Percentiles rank a stretch among this genome's conserved stretches.
These are phyloP conservation scores for Fusarium nelsonii DNA, from an alignment of 2,329 filamentous ascomycete species.

Conservation along the genomic window DNA sequence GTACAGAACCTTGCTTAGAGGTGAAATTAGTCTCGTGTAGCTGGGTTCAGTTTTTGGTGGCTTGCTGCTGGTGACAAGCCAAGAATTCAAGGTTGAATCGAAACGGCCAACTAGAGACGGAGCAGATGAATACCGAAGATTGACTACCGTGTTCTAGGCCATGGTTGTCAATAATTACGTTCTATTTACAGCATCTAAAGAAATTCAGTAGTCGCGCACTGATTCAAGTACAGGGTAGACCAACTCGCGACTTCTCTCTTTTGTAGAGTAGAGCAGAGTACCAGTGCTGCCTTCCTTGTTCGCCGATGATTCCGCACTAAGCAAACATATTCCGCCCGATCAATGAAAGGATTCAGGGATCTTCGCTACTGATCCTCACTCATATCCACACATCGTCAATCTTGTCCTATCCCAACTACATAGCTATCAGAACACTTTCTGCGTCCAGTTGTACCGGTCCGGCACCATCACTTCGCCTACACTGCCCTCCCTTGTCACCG, in stretches of 20 bases:
- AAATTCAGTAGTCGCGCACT: background rate
- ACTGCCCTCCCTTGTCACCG: background rate
- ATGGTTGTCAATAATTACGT: background rate
- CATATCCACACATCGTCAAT: constrained; percentile 12
- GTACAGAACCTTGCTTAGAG: background rate
- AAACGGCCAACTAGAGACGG: constrained; percentile 15
- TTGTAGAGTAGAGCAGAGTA: background rate
- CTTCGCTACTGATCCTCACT: constrained; percentile 2
- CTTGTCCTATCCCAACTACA: background rate
- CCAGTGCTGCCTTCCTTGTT: background rate
- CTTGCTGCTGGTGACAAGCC: constrained; percentile 12
- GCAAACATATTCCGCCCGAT: constrained; percentile 7
- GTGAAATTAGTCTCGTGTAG: constrained; percentile 10
- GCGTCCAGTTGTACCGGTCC: background rate
- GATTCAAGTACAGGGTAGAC: background rate
- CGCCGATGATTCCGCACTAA: constrained; percentile 1
- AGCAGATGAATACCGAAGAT: constrained; percentile 8
- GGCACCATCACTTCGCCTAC: background rate
- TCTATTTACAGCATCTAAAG: constrained; percentile 4
- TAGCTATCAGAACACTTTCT: background rate
- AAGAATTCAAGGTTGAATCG: constrained; percentile 28
- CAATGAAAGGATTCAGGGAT: background rate
- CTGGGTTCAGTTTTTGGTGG: background rate
- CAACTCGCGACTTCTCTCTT: background rate
- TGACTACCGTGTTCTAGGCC: constrained; percentile 8